Evolutionary conservation across 768 basidiomycete species (phyloP).

Genomic region (Lentinula boryana): DNA sequence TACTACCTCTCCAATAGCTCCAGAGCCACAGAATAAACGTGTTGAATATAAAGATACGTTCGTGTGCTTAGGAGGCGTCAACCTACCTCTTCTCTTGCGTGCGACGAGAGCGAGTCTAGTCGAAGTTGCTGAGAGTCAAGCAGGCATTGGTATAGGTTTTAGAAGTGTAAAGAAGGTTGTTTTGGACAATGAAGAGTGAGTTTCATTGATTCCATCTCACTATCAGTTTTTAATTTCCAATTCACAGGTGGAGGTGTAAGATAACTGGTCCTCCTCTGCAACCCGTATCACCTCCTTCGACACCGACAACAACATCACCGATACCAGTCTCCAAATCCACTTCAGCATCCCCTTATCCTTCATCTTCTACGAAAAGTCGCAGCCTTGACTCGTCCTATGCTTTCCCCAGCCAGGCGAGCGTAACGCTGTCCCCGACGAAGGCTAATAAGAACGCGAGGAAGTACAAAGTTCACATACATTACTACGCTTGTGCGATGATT

Average conservation of each 20-base stretch:
- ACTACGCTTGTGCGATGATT: not conserved
- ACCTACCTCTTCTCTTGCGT: constrained; percentile 50
- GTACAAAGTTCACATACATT: constrained; percentile 3
- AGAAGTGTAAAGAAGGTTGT: not conserved
- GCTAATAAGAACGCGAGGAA: not conserved
- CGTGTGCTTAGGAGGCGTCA: constrained; percentile 58
- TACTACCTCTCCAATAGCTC: not conserved
- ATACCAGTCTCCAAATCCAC: constrained; percentile 9
- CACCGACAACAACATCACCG: constrained; percentile 7
- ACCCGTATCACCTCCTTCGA: constrained; percentile 19
- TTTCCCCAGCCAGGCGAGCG: not conserved
- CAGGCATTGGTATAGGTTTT: constrained; percentile 38
- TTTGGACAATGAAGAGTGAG: constrained; percentile 66
- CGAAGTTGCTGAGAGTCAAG: constrained; percentile 40
- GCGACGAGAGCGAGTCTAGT: constrained; percentile 46
- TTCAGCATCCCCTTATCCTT: not conserved
- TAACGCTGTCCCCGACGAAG: not conserved
- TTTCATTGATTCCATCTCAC: constrained; percentile 13
- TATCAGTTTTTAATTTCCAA: not conserved
- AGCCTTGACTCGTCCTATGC: not conserved
- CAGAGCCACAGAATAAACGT: constrained; percentile 16
- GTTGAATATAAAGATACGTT: constrained; percentile 36
- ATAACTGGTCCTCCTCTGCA: not conserved
- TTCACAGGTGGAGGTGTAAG: not conserved
- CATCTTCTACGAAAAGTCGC: not conserved